Conservation (phyloP, 768 basidiomycete genomes). For the Tulasnella sp. region DNA sequence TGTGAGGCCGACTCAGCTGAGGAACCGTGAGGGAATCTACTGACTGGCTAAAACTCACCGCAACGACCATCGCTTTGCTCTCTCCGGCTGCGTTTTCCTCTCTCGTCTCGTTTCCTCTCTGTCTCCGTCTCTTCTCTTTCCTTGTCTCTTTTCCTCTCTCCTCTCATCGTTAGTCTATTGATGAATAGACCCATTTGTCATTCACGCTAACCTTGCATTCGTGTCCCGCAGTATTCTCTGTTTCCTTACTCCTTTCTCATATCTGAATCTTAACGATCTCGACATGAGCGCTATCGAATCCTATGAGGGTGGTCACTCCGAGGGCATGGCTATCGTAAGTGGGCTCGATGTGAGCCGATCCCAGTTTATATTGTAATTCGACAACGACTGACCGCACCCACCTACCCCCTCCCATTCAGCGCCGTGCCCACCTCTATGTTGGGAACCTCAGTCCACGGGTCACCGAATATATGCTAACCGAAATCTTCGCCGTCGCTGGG, state of each 20-base stretch:
- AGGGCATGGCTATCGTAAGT: constrained; percentile 13
- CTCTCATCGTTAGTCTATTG: constrained; percentile 23
- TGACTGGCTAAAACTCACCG: background rate
- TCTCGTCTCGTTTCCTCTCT: constrained; percentile 46
- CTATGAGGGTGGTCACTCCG: constrained; percentile 16
- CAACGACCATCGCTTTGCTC: background rate
- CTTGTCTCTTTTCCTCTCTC: constrained; percentile 46
- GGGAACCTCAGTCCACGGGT: constrained; percentile 97
- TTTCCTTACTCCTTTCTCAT: constrained; percentile 27
- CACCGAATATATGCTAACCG: constrained; percentile 98
- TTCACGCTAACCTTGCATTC: background rate
- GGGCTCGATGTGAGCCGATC: constrained; percentile 28
- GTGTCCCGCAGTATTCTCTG: constrained; percentile 21
- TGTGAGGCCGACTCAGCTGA: background rate
- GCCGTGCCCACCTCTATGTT: constrained; percentile 96
- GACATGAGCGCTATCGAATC: constrained; percentile 24
- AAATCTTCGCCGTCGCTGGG: constrained; percentile 94
- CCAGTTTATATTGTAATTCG: constrained; percentile 13
- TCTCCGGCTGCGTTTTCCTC: constrained; percentile 39
- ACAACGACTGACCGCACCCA: background rate
- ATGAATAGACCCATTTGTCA: background rate
- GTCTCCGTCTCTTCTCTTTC: constrained; percentile 39
- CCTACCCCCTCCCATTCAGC: constrained; percentile 41
- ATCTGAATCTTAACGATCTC: constrained; percentile 10
- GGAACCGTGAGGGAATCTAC: constrained; percentile 20